A percentile compares a stretch with the other conserved stretches of the same genome.
Conservation (phyloP, 495 filamentous ascomycete species). For the Copromyces sp. region DNA sequence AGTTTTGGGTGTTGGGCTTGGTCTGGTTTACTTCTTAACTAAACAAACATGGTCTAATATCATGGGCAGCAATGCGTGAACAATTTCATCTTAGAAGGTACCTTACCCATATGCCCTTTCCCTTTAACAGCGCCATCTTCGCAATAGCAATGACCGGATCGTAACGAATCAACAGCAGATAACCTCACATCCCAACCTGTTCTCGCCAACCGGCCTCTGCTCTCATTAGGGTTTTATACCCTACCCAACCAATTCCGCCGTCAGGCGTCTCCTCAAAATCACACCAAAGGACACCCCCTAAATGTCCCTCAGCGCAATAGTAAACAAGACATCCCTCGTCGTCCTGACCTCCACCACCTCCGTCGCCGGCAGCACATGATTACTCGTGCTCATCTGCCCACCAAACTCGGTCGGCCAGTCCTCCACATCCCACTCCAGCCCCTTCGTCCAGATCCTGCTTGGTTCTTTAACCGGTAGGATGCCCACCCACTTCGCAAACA, state of each 20-base stretch:
- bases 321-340: constrained; percentile 68
- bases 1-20: neutral
- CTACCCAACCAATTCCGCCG: neutral
- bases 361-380: constrained; percentile 54
- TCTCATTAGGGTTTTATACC: neutral
- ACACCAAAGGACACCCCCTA: constrained; percentile 2
- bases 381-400: constrained; percentile 82
- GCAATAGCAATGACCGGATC: neutral
- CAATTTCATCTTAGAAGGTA: neutral
- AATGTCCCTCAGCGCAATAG: constrained; percentile 52
- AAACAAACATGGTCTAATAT: neutral
- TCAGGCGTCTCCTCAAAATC: neutral
- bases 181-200: neutral
- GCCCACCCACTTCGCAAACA: constrained; percentile 58
- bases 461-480: constrained; percentile 74
- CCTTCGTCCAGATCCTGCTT: constrained; percentile 61
- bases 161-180: neutral
- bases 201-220: neutral
- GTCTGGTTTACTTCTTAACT: neutral
- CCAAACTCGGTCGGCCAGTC: constrained; percentile 78
- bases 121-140: neutral
- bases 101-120: neutral
- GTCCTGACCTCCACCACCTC: constrained; percentile 49
- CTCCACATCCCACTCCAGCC: constrained; percentile 82
- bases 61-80: neutral